Conservation (phyloP, 2,329 filamentous ascomycete genomes). For the Ophiostoma sp. region DNA sequence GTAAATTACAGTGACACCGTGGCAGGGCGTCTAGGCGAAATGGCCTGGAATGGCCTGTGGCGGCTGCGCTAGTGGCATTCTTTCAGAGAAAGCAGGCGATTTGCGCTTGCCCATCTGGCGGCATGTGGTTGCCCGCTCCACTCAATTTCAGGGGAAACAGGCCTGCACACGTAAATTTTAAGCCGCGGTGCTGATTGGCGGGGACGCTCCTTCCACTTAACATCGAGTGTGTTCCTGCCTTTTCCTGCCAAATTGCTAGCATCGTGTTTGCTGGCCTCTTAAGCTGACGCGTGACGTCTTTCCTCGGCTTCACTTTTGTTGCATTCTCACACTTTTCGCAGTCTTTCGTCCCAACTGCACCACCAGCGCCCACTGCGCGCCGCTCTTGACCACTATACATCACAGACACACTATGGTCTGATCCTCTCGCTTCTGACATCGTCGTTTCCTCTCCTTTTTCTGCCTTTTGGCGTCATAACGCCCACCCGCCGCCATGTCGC, state of each 20-base stretch:
- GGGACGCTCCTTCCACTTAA: constrained; percentile 13
- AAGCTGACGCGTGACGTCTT: constrained; percentile 18
- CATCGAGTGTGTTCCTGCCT: background rate
- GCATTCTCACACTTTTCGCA: background rate
- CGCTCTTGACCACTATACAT: background rate
- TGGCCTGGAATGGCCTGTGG: constrained; percentile 5
- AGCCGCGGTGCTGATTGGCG: constrained; percentile 23
- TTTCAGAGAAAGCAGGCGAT: too few species aligned
- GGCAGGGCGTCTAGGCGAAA: background rate
- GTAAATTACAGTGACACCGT: background rate
- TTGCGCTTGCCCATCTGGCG: background rate
- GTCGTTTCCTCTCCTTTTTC: background rate
- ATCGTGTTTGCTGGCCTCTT: constrained; percentile 10
- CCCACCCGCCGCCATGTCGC: constrained; percentile 29
- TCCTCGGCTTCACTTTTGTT: constrained; percentile 1
- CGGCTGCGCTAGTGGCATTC: background rate
- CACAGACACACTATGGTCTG: constrained; percentile 21
- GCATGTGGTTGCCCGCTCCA: background rate
- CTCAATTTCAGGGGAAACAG: constrained; percentile 18
- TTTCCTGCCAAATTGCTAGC: background rate
- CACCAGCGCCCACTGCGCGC: background rate
- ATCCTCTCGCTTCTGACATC: background rate
- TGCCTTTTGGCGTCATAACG: background rate
- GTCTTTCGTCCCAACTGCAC: background rate
- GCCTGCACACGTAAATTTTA: background rate